Percentiles rank a stretch among this genome's conserved stretches.
These are phyloP conservation scores for Trichomonascaceae sp. DNA, from an alignment of 1,139 yeast genomes.

Conservation along the genomic window DNA sequence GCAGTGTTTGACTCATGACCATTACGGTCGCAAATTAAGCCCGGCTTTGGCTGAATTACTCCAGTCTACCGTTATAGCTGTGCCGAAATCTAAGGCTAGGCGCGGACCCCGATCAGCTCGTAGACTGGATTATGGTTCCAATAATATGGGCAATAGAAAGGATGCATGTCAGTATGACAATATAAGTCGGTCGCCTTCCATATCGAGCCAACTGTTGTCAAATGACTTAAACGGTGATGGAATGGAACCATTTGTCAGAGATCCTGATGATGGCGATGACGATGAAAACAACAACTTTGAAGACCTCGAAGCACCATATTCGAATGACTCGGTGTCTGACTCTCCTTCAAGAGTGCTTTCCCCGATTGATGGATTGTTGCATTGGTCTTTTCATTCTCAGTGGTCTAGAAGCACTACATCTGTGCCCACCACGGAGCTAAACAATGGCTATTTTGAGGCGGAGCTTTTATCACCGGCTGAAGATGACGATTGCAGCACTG, in stretches of 20 bases:
- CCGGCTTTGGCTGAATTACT: conserved; percentile 23
- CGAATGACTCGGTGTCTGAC: neutral
- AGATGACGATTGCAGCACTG: neutral
- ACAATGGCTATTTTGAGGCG: neutral
- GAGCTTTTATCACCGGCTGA: neutral
- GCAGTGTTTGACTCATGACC: conserved; percentile 16
- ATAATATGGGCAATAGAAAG: neutral
- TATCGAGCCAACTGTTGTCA: neutral
- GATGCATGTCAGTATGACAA: neutral
- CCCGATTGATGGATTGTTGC: neutral
- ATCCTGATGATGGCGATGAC: neutral
- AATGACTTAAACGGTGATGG: conserved; percentile 3
- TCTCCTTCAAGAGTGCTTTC: neutral
- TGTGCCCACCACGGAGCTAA: neutral
- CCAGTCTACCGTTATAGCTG: conserved; percentile 23
- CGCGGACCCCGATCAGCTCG: neutral
- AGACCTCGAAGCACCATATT: neutral
- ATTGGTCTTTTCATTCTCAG: neutral
- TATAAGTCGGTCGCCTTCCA: neutral
- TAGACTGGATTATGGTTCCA: neutral
- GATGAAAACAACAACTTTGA: neutral
- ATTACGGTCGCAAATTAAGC: conserved; percentile 20
- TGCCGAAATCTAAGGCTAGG: conserved; percentile 1
- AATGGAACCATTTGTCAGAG: neutral
- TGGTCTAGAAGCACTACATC: neutral